Percentiles rank a stretch among this genome's conserved stretches.
Conservation (phyloP, 495 filamentous ascomycete species). For the Talaromyces thailandensis region DNA sequence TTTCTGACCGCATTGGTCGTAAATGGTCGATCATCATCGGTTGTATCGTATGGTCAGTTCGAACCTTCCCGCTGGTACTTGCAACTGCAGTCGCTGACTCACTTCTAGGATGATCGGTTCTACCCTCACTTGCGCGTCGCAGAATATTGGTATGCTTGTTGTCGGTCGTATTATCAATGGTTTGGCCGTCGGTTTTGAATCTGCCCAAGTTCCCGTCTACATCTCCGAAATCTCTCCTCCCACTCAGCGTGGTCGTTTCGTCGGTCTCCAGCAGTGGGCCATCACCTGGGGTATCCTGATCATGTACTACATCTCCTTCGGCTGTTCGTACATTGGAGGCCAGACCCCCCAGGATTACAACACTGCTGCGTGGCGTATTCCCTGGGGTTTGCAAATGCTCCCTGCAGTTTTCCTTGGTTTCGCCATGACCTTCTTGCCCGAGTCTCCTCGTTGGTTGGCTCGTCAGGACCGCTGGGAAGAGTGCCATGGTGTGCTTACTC, state of each 20-base stretch:
- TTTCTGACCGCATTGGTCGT: conserved; percentile 60
- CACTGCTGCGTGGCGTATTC: conserved; percentile 57
- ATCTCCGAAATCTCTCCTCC: conserved; percentile 65
- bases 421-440: conserved; percentile 58
- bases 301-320: conserved; percentile 76
- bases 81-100: neutral
- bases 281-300: conserved; percentile 78
- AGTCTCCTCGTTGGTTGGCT: conserved; percentile 72
- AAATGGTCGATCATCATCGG: conserved; percentile 59
- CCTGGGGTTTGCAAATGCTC: conserved; percentile 71
- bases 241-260: conserved; percentile 58
- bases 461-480: conserved; percentile 70
- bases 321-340: conserved; percentile 54
- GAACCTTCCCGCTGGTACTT: neutral
- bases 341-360: conserved; percentile 18
- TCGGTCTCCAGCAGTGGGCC: conserved; percentile 68
- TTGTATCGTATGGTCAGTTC: conserved; percentile 50
- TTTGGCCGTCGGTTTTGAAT: conserved; percentile 65
- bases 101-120: conserved; percentile 48
- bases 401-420: conserved; percentile 56
- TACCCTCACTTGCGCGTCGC: conserved; percentile 58
- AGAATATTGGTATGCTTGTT: conserved; percentile 66
- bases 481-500: conserved; percentile 48
- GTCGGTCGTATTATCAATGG: conserved; percentile 73
- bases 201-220: conserved; percentile 73